Percentiles rank a stretch among this genome's conserved stretches.
Evolutionary conservation across 1,139 yeast genomes (phyloP).

Genomic region (Yamadazyma mexicana): DNA sequence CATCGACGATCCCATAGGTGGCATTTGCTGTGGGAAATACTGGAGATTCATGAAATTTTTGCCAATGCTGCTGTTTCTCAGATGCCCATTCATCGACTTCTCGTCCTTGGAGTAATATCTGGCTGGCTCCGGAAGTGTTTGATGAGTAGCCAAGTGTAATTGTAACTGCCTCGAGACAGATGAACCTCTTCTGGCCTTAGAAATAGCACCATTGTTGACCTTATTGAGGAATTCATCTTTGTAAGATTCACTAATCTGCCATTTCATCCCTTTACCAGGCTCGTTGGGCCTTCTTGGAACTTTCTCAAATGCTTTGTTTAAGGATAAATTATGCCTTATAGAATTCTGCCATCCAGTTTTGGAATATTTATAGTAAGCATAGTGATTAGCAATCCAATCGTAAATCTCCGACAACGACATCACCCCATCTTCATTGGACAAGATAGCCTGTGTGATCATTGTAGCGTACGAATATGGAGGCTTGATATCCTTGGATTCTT

Average conservation of each 20-base stretch:
- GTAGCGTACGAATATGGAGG: conserved; percentile 98
- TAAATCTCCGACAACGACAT: conserved; percentile 89
- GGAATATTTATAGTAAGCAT: conserved; percentile 87
- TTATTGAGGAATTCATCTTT: conserved; percentile 81
- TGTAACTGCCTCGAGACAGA: conserved; percentile 78
- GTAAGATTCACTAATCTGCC: conserved; percentile 90
- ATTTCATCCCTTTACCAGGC: conserved; percentile 99
- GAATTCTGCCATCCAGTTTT: conserved; percentile 86
- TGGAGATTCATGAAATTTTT: conserved; percentile 13
- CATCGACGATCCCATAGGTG: conserved; percentile 7
- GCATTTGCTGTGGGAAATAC: conserved; percentile 16
- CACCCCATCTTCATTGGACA: conserved; percentile 84
- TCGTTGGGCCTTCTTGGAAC: conserved; percentile 94
- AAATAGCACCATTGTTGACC: conserved; percentile 71
- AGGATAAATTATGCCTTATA: conserved; percentile 58
- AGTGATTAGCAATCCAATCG: conserved; percentile 83
- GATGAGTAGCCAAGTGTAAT: conserved; percentile 70
- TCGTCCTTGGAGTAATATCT: conserved; percentile 27
- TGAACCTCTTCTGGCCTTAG: conserved; percentile 76
- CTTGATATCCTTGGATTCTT: conserved; percentile 87
- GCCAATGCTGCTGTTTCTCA: conserved; percentile 11
- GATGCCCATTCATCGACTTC: conserved; percentile 13
- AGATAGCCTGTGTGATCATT: conserved; percentile 95
- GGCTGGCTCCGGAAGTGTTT: conserved; percentile 58
- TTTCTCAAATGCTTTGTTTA: conserved; percentile 74